phyloP scores from a whole-genome alignment of 768 basidiomycete species.

The Terana coerulea region DNA sequence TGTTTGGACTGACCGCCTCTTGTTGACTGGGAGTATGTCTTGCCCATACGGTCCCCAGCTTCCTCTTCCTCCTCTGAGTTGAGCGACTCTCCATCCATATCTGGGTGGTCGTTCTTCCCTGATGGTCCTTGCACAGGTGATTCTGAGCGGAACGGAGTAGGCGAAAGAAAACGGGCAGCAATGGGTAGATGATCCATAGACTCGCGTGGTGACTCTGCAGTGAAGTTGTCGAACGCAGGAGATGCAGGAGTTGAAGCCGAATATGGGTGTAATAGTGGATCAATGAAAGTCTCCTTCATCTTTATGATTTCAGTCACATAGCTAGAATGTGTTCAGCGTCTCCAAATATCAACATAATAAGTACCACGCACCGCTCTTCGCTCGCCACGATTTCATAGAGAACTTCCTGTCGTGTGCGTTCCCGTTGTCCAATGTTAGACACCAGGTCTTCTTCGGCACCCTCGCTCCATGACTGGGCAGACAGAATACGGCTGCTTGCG shows the following conservation, averaged over 20 bases:
- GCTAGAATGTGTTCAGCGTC: slow-evolving; percentile 41
- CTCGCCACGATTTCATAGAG: slow-evolving; percentile 95
- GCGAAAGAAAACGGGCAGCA: slow-evolving; percentile 88
- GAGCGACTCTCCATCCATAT: slow-evolving; percentile 71
- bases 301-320: slow-evolving; percentile 88
- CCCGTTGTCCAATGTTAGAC: slow-evolving; percentile 86
- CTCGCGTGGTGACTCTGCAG: slow-evolving; percentile 59
- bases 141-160: slow-evolving; percentile 41
- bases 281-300: slow-evolving; percentile 93
- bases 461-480: slow-evolving; percentile 87
- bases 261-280: slow-evolving; percentile 84
- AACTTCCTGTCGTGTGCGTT: slow-evolving; percentile 94
- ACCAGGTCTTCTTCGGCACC: slow-evolving; percentile 93
- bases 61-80: slow-evolving; percentile 71
- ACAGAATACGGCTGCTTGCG: slow-evolving; percentile 65
- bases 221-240: slow-evolving; percentile 67
- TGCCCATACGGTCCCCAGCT: slow-evolving; percentile 48
- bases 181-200: slow-evolving; percentile 80
- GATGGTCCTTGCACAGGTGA: slow-evolving; percentile 36
- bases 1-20: slow-evolving; percentile 39
- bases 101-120: slow-evolving; percentile 45
- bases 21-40: slow-evolving; percentile 33
- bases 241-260: slow-evolving; percentile 54
- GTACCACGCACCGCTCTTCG: slow-evolving; percentile 74
- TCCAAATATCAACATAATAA: slow-evolving; percentile 1